Evolutionary conservation across 495 filamentous ascomycete genomes (phyloP).

Genomic region (Trichocladium antarcticum): DNA sequence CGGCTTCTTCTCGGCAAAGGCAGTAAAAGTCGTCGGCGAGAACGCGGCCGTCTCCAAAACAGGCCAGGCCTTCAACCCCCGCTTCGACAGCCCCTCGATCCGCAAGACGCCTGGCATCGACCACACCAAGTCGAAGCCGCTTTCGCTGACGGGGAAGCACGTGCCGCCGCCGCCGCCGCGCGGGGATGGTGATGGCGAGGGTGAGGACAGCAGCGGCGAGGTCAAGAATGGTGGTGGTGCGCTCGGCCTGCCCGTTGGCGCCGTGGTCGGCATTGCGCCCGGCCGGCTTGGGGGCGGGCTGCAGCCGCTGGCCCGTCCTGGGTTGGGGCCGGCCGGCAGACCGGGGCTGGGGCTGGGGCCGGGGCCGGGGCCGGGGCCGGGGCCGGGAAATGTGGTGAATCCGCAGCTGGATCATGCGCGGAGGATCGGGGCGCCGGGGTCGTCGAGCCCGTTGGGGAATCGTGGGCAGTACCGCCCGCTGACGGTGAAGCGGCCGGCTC

Average conservation of each 20-base stretch:
- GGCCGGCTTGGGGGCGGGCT: no score
- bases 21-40: conserved; percentile 36
- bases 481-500: conserved; percentile 42
- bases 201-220: no score
- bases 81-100: conserved; percentile 74
- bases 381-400: conserved; percentile 49
- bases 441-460: conserved; percentile 47
- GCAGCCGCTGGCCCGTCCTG: not conserved
- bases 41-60: conserved; percentile 32
- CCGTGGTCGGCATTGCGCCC: no score
- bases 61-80: conserved; percentile 63
- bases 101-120: conserved; percentile 85
- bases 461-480: conserved; percentile 49
- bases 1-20: conserved; percentile 66
- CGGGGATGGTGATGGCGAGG: conserved; percentile 4
- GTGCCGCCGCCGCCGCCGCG: conserved; percentile 29
- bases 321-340: not conserved
- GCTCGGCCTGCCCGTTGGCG: no score
- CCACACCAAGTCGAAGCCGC: conserved; percentile 57
- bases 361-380: not conserved
- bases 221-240: no score
- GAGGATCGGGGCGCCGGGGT: conserved; percentile 62
- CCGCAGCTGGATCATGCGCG: conserved; percentile 56
- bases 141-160: conserved; percentile 40
- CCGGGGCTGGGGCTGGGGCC: not conserved